Conservation (phyloP, 768 basidiomycete species). For the Xerocomellus amylosporus region DNA sequence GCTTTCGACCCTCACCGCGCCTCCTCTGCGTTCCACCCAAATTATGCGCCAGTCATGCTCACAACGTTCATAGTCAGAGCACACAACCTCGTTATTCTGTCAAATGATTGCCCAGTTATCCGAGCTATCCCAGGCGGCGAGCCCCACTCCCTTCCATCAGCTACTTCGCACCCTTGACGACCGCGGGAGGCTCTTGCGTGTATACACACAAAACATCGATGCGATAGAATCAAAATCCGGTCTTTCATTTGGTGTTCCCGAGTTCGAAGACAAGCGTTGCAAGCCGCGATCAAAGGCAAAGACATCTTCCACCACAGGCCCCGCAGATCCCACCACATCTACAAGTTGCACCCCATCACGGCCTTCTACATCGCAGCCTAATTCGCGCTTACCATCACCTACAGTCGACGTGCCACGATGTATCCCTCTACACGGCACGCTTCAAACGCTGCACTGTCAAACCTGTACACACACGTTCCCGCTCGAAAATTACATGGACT, state of each 20-base stretch:
- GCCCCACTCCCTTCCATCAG: slow-evolving; percentile 79
- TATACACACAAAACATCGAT: slow-evolving; percentile 95
- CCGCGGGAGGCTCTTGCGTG: slow-evolving; percentile 72
- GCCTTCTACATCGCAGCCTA: slow-evolving; percentile 18
- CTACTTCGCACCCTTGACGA: slow-evolving; percentile 73
- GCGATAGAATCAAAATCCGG: slow-evolving; percentile 85
- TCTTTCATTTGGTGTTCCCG: slow-evolving; percentile 81
- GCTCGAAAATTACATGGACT: slow-evolving; percentile 56
- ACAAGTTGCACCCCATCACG: slow-evolving; percentile 16
- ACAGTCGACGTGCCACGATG: slow-evolving; percentile 67
- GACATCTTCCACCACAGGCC: slow-evolving; percentile 17
- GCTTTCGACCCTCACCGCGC: not conserved
- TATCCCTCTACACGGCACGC: slow-evolving; percentile 87
- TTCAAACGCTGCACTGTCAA: slow-evolving; percentile 76
- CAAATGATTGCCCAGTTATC: slow-evolving; percentile 88
- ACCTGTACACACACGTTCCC: slow-evolving; percentile 74
- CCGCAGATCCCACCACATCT: slow-evolving; percentile 14
- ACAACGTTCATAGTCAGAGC: slow-evolving; percentile 54
- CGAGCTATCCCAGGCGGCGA: slow-evolving; percentile 63
- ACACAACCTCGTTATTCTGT: slow-evolving; percentile 74
- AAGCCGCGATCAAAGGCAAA: slow-evolving; percentile 52
- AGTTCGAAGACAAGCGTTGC: slow-evolving; percentile 54
- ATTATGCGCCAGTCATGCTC: slow-evolving; percentile 14
- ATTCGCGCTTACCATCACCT: slow-evolving; percentile 48
- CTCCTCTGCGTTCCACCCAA: not conserved